These are phyloP conservation scores for Exophiala sp. DNA, from an alignment of 2,329 filamentous ascomycete species.

Conservation along the genomic window DNA sequence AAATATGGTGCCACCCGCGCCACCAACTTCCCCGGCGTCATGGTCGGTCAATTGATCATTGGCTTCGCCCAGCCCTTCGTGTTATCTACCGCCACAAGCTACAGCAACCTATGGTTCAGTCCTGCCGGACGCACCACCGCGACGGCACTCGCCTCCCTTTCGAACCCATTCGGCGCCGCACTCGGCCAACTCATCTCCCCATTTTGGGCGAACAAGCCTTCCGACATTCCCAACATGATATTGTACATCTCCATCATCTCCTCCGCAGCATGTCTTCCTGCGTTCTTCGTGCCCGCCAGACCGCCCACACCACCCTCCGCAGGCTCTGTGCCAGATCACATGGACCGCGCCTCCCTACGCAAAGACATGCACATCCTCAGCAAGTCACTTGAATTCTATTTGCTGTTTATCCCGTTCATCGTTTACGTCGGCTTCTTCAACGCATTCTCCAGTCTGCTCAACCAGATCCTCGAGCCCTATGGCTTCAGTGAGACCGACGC, in stretches of 20 bases:
- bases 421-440: slow-evolving; percentile 94
- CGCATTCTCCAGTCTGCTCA: slow-evolving; percentile 78
- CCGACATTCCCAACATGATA: slow-evolving; percentile 74
- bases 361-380: slow-evolving; percentile 55
- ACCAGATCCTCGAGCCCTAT: slow-evolving; percentile 85
- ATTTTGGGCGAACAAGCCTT: slow-evolving; percentile 62
- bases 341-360: slow-evolving; percentile 44
- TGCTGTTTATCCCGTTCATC: slow-evolving; percentile 75
- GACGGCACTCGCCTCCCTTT: slow-evolving; percentile 77
- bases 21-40: slow-evolving; percentile 66
- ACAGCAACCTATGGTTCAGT: slow-evolving; percentile 94
- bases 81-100: slow-evolving; percentile 80
- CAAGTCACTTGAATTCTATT: slow-evolving; percentile 68
- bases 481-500: slow-evolving; percentile 78
- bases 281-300: slow-evolving; percentile 72
- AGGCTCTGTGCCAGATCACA: slow-evolving; percentile 46
- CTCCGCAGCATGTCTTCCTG: slow-evolving; percentile 65
- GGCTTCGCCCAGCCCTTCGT: slow-evolving; percentile 91
- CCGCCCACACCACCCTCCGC: slow-evolving; percentile 76
- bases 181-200: slow-evolving; percentile 84
- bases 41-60: slow-evolving; percentile 88
- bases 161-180: slow-evolving; percentile 87
- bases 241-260: slow-evolving; percentile 82
- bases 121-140: slow-evolving; percentile 77
- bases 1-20: slow-evolving; percentile 68